Conservation (phyloP, 164 flowering plant species). For the Stephania japonica region DNA sequence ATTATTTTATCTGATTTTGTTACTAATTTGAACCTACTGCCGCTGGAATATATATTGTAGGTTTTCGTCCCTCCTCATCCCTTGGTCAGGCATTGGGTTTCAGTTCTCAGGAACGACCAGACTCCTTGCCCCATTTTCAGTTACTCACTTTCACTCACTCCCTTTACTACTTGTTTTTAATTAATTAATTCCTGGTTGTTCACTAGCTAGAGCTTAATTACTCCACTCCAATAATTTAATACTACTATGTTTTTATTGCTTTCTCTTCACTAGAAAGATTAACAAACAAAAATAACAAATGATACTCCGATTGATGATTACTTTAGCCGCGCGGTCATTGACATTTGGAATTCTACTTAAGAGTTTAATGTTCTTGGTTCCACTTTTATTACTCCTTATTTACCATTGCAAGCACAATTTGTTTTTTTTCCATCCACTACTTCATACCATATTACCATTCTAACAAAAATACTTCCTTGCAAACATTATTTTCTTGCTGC, state of each 20-base stretch:
- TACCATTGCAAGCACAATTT: background rate
- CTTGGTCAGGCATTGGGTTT: slow-evolving; percentile 95
- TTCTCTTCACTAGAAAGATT: too few relatives aligned
- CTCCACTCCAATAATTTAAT: too few relatives aligned
- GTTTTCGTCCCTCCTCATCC: slow-evolving; percentile 96
- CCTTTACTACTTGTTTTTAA: too few relatives aligned
- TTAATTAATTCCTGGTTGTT: too few relatives aligned
- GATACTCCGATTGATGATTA: background rate
- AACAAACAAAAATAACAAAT: too few relatives aligned
- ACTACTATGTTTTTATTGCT: too few relatives aligned
- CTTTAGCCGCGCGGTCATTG: background rate
- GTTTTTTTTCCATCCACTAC: background rate
- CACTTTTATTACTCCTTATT: background rate
- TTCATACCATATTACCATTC: background rate
- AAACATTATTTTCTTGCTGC: background rate
- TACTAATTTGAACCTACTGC: slow-evolving; percentile 1
- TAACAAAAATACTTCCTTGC: background rate
- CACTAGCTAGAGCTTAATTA: too few relatives aligned
- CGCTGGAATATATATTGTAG: slow-evolving; percentile 21
- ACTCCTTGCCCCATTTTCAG: slow-evolving; percentile 88
- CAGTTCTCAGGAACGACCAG: slow-evolving; percentile 83
- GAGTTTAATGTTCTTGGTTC: background rate
- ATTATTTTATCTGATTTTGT: background rate
- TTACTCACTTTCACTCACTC: slow-evolving; percentile 8
- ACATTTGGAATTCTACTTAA: background rate